Evolutionary conservation across 345 rosid genomes (phyloP).

Genomic region (Citrus reticulata): DNA sequence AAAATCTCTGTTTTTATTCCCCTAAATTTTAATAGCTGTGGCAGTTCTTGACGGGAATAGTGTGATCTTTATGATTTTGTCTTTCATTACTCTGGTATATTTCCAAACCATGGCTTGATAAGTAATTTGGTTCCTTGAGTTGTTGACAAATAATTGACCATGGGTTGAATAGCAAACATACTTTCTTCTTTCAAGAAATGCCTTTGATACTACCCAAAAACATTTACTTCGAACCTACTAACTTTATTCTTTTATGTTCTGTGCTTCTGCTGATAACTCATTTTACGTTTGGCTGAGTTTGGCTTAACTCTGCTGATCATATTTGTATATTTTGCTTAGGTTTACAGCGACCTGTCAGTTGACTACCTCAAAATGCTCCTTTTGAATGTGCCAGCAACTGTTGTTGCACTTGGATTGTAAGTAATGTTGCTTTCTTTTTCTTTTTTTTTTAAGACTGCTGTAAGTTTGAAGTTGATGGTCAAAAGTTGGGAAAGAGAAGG

Average conservation of each 20-base stretch:
- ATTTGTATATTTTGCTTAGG: slow-evolving; percentile 35
- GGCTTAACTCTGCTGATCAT: slow-evolving; percentile 5
- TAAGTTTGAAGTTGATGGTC: background rate
- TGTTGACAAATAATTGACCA: background rate
- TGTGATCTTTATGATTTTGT: background rate
- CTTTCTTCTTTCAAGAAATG: background rate
- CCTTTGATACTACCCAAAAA: background rate
- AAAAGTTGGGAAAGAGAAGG: background rate
- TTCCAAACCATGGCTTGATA: background rate
- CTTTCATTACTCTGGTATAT: background rate
- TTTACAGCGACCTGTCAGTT: slow-evolving; percentile 85
- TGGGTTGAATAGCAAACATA: background rate
- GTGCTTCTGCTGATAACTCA: background rate
- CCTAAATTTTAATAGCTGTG: background rate
- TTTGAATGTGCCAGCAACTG: slow-evolving; percentile 86
- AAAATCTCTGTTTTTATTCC: background rate
- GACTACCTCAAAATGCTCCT: slow-evolving; percentile 90
- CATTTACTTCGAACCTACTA: background rate
- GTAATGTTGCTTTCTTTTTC: slow-evolving; percentile 1
- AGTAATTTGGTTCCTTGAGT: background rate
- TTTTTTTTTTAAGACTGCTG: background rate
- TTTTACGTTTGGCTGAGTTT: background rate
- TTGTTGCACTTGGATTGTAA: slow-evolving; percentile 70
- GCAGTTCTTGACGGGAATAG: background rate
- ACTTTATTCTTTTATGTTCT: background rate